phyloP scores from a whole-genome alignment of 106 monocot genomes.

The Phalaenopsis aphrodite region DNA sequence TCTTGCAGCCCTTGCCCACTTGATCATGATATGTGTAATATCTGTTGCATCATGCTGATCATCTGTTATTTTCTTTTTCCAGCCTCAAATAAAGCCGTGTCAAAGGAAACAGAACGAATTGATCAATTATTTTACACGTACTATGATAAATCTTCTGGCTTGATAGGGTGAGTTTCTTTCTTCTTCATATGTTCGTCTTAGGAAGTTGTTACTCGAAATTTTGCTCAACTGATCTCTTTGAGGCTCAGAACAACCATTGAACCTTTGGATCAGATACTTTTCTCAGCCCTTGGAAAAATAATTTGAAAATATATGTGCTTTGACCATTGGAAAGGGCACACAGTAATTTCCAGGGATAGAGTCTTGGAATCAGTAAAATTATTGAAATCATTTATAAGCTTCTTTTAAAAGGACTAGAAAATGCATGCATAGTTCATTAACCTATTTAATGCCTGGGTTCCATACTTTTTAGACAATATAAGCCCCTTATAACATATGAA shows the following conservation, averaged over 20 bases:
- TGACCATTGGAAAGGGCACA: not conserved
- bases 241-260: not conserved
- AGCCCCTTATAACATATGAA: not conserved
- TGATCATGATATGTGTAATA: not conserved
- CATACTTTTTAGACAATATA: not conserved
- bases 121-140: slow-evolving; percentile 7
- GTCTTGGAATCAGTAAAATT: not conserved
- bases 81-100: slow-evolving; percentile 5
- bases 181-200: not conserved
- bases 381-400: not conserved
- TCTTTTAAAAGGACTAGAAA: not conserved
- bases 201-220: too few species aligned
- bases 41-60: not conserved
- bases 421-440: not conserved
- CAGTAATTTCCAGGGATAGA: not conserved
- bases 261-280: not conserved
- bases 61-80: not conserved
- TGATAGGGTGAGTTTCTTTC: slow-evolving; percentile 1
- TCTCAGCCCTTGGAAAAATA: not conserved
- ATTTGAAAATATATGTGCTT: not conserved
- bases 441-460: not conserved
- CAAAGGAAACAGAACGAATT: slow-evolving; percentile 11
- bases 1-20: not conserved
- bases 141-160: slow-evolving; percentile 3
- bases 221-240: not conserved